phyloP scores from a whole-genome alignment of 2,329 filamentous ascomycete species.

The Annulohypoxylon truncatum region DNA sequence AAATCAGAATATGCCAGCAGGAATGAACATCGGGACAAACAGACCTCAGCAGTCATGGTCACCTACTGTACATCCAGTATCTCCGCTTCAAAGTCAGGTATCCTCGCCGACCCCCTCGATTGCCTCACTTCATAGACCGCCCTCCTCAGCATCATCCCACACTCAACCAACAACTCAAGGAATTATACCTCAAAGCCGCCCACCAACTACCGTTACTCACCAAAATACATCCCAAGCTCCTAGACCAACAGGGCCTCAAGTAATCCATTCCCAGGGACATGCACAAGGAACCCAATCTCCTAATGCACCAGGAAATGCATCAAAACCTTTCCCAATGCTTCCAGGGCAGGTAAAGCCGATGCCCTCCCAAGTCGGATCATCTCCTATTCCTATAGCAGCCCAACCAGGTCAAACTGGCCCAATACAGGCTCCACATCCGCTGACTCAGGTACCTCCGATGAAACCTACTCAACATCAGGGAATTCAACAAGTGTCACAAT shows the following conservation, averaged over 20 bases:
- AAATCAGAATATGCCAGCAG: constrained; percentile 17
- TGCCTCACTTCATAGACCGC: constrained; percentile 44
- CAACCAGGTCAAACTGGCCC: constrained; percentile 13
- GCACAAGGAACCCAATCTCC: constrained; percentile 14
- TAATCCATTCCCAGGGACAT: constrained; percentile 14
- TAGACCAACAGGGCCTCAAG: constrained; percentile 34
- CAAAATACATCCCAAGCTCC: constrained; percentile 21
- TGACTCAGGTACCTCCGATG: constrained; percentile 2
- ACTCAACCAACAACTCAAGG: constrained; percentile 24
- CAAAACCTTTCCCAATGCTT: constrained; percentile 48
- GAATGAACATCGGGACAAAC: constrained; percentile 4
- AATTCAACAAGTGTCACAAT: constrained; percentile 35
- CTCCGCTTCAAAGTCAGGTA: constrained; percentile 47
- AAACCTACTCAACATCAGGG: constrained; percentile 33
- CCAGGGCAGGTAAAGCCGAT: constrained; percentile 48
- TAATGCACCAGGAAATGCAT: constrained; percentile 2
- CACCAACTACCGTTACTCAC: constrained; percentile 13
- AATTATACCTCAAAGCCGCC: constrained; percentile 7
- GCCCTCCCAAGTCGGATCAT: constrained; percentile 46
- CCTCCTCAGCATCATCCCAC: constrained; percentile 42
- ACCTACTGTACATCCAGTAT: constrained; percentile 40
- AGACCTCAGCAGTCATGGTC: constrained; percentile 38
- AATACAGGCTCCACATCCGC: constrained; percentile 9
- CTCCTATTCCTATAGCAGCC: constrained; percentile 15
- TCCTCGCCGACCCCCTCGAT: constrained; percentile 47